Percentiles rank a stretch among this genome's conserved stretches.
Evolutionary conservation across 345 rosid species (phyloP).

Genomic region (Hirschfeldia incana): DNA sequence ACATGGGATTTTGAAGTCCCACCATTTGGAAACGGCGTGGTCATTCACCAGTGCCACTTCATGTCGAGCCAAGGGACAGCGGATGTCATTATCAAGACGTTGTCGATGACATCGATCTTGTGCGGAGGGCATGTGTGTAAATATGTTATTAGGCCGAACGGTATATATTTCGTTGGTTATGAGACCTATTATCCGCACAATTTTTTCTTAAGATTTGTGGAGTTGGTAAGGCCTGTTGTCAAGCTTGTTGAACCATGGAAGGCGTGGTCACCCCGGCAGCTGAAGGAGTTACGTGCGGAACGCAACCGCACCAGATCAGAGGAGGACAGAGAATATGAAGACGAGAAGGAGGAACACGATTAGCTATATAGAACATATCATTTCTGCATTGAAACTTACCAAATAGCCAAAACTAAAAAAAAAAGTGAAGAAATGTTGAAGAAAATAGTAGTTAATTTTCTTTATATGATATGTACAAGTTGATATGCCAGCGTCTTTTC

Average conservation of each 20-base stretch:
- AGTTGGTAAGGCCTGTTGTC: slow-evolving; percentile 36
- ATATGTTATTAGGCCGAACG: slow-evolving; percentile 33
- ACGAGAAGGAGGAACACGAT: neutral
- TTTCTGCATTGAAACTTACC: slow-evolving; percentile 12
- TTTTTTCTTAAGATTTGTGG: slow-evolving; percentile 22
- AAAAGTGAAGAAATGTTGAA: neutral
- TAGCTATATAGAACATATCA: slow-evolving; percentile 20
- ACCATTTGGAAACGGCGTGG: slow-evolving; percentile 32
- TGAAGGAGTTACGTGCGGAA: slow-evolving; percentile 22
- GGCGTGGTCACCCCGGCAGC: slow-evolving; percentile 38
- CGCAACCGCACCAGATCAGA: slow-evolving; percentile 2
- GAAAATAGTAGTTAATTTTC: neutral
- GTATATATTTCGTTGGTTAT: slow-evolving; percentile 36
- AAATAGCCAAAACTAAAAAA: neutral
- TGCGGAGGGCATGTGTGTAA: slow-evolving; percentile 37
- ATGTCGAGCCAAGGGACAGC: slow-evolving; percentile 40
- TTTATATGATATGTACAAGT: neutral
- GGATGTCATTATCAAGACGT: slow-evolving; percentile 30
- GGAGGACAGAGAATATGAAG: neutral
- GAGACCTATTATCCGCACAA: slow-evolving; percentile 37
- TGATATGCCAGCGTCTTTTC: neutral
- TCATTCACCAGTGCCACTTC: slow-evolving; percentile 35
- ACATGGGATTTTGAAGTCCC: slow-evolving; percentile 37
- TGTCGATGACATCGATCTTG: slow-evolving; percentile 37
- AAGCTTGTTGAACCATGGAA: slow-evolving; percentile 42